phyloP scores from a whole-genome alignment of 2,329 filamentous ascomycete genomes.

The Paramyrothecium sp. region DNA sequence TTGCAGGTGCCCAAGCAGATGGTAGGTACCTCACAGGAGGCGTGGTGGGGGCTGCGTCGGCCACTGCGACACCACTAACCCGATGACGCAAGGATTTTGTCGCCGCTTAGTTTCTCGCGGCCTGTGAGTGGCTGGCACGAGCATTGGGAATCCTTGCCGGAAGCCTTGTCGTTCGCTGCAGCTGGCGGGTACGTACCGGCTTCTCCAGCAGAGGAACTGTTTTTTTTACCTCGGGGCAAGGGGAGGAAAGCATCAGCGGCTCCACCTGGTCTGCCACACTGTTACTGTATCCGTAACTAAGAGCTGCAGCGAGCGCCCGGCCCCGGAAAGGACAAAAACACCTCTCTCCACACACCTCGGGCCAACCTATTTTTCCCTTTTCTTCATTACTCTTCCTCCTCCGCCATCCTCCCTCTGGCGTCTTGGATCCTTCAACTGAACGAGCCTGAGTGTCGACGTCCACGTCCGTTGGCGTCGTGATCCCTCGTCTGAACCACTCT shows the following conservation, averaged over 20 bases:
- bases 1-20: no score
- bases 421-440: constrained; percentile 12
- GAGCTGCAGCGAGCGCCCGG: constrained; percentile 1
- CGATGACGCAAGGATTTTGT: neutral
- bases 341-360: constrained; percentile 21
- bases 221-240: neutral
- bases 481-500: constrained; percentile 12
- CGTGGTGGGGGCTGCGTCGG: neutral
- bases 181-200: neutral
- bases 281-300: neutral
- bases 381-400: constrained; percentile 24
- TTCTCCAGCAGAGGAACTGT: neutral
- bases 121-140: constrained; percentile 17
- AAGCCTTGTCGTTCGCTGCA: neutral
- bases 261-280: neutral
- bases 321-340: constrained; percentile 19
- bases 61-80: neutral
- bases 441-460: neutral
- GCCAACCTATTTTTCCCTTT: constrained; percentile 11
- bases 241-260: neutral
- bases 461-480: constrained; percentile 5
- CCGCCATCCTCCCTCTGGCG: constrained; percentile 18
- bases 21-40: no score
- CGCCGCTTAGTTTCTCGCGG: constrained; percentile 18
- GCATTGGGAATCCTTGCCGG: neutral